Conservation (phyloP, 306 rosid species). For the Casuarina glauca region DNA sequence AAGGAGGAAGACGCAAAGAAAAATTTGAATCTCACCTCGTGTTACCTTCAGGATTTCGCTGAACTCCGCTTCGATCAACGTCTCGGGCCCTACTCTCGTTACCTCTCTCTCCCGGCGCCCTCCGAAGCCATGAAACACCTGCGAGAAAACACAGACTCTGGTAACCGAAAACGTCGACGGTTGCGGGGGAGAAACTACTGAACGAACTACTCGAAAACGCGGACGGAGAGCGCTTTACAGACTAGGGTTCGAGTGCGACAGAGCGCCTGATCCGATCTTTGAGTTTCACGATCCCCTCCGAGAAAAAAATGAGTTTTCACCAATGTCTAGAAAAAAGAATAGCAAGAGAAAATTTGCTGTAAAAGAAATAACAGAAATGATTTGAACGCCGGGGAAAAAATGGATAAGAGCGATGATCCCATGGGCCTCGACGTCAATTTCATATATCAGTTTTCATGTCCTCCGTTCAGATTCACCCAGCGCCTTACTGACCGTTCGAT, state of each 20-base stretch:
- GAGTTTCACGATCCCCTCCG: slow-evolving; percentile 44
- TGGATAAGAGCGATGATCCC: not conserved
- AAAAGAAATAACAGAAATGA: not conserved
- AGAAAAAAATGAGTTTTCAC: slow-evolving; percentile 8
- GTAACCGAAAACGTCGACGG: slow-evolving; percentile 11
- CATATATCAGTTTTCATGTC: not conserved
- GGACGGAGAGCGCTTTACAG: slow-evolving; percentile 16
- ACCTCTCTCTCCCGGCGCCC: not conserved
- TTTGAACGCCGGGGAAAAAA: not conserved
- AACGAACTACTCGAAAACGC: not conserved
- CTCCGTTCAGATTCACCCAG: no score
- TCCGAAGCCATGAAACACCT: slow-evolving; percentile 9
- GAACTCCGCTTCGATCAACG: slow-evolving; percentile 21
- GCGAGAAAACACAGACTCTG: not conserved
- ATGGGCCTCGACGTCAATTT: slow-evolving; percentile 32
- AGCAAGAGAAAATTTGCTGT: no score
- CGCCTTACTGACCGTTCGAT: no score
- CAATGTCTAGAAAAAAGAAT: not conserved
- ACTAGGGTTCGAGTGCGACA: slow-evolving; percentile 24
- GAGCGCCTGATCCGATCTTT: slow-evolving; percentile 48
- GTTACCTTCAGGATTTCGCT: slow-evolving; percentile 1
- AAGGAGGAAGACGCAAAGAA: not conserved
- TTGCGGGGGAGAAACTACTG: not conserved
- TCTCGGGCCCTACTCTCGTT: slow-evolving; percentile 4
- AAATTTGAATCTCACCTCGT: slow-evolving; percentile 12